These are phyloP conservation scores for Hyaloperonospora brassicae DNA, from an alignment of 352 stramenopile genomes.

Conservation along the genomic window DNA sequence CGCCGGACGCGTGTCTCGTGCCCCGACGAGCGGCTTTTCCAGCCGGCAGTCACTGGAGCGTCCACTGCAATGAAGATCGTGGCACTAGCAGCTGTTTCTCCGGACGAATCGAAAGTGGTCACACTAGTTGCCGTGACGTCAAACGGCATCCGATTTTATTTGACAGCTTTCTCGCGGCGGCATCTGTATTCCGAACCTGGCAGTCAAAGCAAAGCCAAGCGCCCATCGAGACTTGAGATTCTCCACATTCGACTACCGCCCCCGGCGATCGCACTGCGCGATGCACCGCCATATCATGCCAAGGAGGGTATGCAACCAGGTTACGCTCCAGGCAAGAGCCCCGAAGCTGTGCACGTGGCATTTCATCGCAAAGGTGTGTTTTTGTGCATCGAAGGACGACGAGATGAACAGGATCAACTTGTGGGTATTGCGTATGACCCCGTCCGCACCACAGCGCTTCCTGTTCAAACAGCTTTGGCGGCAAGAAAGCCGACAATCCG, in stretches of 20 bases:
- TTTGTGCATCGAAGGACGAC: constrained; percentile 64
- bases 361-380: constrained; percentile 78
- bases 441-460: constrained; percentile 55
- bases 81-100: constrained; percentile 50
- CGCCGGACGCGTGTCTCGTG: constrained; percentile 75
- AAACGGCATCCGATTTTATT: constrained; percentile 91
- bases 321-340: constrained; percentile 70
- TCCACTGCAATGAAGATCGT: constrained; percentile 54
- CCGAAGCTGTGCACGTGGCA: constrained; percentile 64
- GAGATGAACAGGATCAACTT: constrained; percentile 73
- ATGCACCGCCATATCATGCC: constrained; percentile 75
- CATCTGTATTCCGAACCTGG: constrained; percentile 33
- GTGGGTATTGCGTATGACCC: constrained; percentile 67
- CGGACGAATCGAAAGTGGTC: constrained; percentile 75
- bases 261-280: constrained; percentile 52
- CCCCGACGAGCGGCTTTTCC: constrained; percentile 74
- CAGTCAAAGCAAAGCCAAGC: constrained; percentile 36
- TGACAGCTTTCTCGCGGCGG: constrained; percentile 81
- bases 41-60: constrained; percentile 26
- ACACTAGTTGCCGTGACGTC: constrained; percentile 89
- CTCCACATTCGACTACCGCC: constrained; percentile 77
- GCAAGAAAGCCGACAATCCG: constrained; percentile 61
- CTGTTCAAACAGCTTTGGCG: constrained; percentile 34
- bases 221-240: constrained; percentile 62
- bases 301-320: constrained; percentile 84